Percentiles rank a stretch among this genome's conserved stretches.
These are phyloP conservation scores for Dioscorea zingiberensis DNA, from an alignment of 106 monocot genomes.

Conservation along the genomic window DNA sequence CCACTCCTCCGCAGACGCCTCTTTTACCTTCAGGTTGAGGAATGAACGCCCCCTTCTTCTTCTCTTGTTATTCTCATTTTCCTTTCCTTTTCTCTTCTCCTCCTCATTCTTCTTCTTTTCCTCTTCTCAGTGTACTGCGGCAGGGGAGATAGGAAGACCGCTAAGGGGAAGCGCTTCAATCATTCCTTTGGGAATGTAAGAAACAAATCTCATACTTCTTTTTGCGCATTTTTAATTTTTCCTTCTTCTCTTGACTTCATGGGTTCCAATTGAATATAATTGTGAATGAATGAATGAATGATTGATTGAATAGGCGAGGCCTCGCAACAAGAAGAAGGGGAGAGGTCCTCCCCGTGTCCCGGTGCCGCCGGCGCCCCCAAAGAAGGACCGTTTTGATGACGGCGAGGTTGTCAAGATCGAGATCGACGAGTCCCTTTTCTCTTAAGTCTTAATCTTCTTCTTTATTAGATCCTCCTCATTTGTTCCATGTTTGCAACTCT, in stretches of 20 bases:
- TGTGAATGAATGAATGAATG: not conserved
- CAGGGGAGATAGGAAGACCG: constrained; percentile 93
- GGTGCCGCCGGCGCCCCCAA: constrained; percentile 57
- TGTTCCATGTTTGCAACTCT: no score
- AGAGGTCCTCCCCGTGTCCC: constrained; percentile 66
- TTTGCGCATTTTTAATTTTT: not conserved
- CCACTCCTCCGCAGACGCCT: not conserved
- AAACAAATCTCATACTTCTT: not conserved
- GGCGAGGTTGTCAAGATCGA: constrained; percentile 69
- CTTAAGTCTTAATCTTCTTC: constrained; percentile 6
- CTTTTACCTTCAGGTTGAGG: constrained; percentile 5
- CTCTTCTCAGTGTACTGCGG: constrained; percentile 67
- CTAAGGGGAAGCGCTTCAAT: constrained; percentile 90
- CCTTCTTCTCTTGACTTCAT: not conserved
- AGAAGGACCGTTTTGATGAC: constrained; percentile 77
- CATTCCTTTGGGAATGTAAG: constrained; percentile 92
- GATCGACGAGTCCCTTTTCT: constrained; percentile 62
- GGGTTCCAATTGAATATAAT: no score
- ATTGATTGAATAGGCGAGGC: constrained; percentile 54
- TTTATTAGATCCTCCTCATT: no score
- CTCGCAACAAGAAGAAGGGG: constrained; percentile 86
- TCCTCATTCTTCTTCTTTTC: not conserved
- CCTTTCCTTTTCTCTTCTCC: not conserved
- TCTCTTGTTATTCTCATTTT: not conserved
- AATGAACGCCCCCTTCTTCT: not conserved